Evolutionary conservation across 2,329 filamentous ascomycete genomes (phyloP), one percentile per base, ranked within the genome.

Genomic region (Monosporascus ibericus): DNA sequence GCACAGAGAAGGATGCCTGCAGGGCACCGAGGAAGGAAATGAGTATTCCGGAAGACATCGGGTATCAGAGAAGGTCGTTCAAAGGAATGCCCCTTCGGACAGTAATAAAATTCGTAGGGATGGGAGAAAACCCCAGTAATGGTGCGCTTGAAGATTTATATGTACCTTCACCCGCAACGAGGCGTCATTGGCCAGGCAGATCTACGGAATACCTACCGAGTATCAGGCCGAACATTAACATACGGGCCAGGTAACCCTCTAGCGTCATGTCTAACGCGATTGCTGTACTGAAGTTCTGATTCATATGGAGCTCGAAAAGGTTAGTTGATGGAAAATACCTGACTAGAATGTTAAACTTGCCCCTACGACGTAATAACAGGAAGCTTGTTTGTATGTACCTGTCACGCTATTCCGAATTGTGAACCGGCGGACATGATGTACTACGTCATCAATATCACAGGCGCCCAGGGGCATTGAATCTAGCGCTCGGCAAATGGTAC

Each of bases 1-100:
- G 48, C 8, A 67, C 63, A 1, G 64, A 66, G 44, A 68, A 37
- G 5, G 59, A 61, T 1, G 64, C 64, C 47, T 68, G 63, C 8
- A 66, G 40, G 44, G 62, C 65, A 8, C 64, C 64, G 14, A 67
- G 53, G 36, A 65, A 64, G 50, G 54, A 54, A 52, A 69, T 38
- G n/a, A 55, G 54, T 18, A 55, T 30, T 48, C 54, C 57, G 3
- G 55, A 59, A 20, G 54, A 20, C 51, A 56, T 59, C 17, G 52
- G 50, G 27, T 7, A 18, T 8, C 54, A 47, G 15, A 47, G 44
- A 2, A 44, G 38, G 38, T 17, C 17, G 18, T 30, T 17, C 17
- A 17, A 44, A 24, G 22, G 24, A 17, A 30, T 11, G 9, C 9
- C 27, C 27, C 27, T 11, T 30, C 9, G 27, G 27, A 34, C 30